Base-by-base conservation (phyloP, 2,329 filamentous ascomycete genomes). In the Scopulariopsis brevicaulis region DNA sequence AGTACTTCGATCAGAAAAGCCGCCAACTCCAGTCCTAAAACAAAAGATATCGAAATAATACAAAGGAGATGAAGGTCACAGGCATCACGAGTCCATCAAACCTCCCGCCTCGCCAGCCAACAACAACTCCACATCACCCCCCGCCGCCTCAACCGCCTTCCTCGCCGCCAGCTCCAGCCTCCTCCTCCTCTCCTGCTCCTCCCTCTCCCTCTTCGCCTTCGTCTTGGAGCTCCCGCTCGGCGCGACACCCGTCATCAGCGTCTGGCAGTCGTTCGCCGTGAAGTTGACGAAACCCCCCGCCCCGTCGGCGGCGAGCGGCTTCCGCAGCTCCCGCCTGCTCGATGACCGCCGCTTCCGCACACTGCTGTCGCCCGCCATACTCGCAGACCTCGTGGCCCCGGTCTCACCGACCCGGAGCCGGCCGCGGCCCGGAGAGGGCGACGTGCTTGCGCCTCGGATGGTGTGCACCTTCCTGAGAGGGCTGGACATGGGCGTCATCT, bases 211-310 rank as follows among this genome's bases (percentile, higher is more conserved):
- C 58, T 91, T 76, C n/a, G 90, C 90, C 69, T 96, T 96, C 10
- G 94, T 97, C 80, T 97, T 97, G 63, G 84, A 89, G 64, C 86
- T 91, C 11, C 94, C 94, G 63, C 87, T 92, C 1, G 93, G 93
- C 53, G 94, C 94, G 14, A 99, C 94, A 5, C 92, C 93, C 8
- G 83, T 90, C 71, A 99, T 82, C 51, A 99, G 85, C 67, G 87
- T 83, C 15, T 80, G 76, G 65, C 85, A 86, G 70, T 99, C 92
- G 55, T 80, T 77, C 0, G 90, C 86, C 1, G 92, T 96, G 72
- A 89, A 96, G 71, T 97, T 97, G 62, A 96, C 89, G 67, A 97
- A 97, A 12, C 82, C 80, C 32, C 32, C 37, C 28, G 28, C 28
- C n/a, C 20, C 48, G 4, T 32, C 34, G 2, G 22, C 7, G n/a